These are phyloP conservation scores for Inga laurina DNA, from an alignment of 306 rosid species.

Conservation along the genomic window DNA sequence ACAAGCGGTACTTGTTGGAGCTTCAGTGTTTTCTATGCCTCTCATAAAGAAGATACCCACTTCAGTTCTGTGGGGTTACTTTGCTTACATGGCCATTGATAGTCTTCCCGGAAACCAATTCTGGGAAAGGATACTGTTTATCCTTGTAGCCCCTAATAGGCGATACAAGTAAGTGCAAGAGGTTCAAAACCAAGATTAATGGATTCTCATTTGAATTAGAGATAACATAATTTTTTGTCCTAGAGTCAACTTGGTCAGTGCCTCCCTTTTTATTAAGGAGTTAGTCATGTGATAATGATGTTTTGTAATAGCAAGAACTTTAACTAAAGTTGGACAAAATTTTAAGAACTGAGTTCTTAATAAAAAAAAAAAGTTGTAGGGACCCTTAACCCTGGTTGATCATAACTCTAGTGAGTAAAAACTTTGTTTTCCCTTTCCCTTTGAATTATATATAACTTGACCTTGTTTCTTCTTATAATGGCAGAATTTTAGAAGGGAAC, in stretches of 20 bases:
- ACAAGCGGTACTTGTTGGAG: slow-evolving; percentile 81
- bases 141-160: slow-evolving; percentile 65
- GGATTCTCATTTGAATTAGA: not conserved
- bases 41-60: slow-evolving; percentile 75
- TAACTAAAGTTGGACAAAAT: too few species aligned
- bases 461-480: not conserved
- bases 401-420: not conserved
- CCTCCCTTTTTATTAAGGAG: not conserved
- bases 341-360: too few species aligned
- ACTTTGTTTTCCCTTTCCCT: not conserved
- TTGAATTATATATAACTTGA: not conserved
- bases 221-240: not conserved
- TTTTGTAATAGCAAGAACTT: too few species aligned
- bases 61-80: slow-evolving; percentile 91
- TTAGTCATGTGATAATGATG: not conserved
- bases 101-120: slow-evolving; percentile 96
- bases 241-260: not conserved
- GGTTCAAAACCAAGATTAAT: not conserved
- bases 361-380: too few species aligned
- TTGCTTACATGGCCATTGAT: slow-evolving; percentile 91
- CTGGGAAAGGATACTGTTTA: slow-evolving; percentile 79
- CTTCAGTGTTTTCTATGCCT: slow-evolving; percentile 74
- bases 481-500: slow-evolving; percentile 7
- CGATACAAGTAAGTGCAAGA: slow-evolving; percentile 63
- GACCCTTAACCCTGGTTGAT: not conserved